Percentiles rank a stretch among this genome's conserved stretches.
Conservation (phyloP, 1,139 yeast species). For the Geotrichum cucujoidarum region DNA sequence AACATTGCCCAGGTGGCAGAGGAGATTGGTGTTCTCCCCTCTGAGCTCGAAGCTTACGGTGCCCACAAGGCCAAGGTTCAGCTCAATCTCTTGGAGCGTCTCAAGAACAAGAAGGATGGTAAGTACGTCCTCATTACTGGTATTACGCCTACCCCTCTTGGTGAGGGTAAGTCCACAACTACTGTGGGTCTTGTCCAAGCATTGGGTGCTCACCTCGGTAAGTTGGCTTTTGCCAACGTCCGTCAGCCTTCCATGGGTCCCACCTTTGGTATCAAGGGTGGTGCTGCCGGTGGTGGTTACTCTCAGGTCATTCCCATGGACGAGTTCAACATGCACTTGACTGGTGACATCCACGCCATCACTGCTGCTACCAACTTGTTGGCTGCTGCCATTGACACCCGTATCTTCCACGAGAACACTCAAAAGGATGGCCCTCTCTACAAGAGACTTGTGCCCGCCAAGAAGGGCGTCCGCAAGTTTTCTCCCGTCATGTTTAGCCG, state of each 20-base stretch:
- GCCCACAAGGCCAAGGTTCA: slow-evolving; percentile 88
- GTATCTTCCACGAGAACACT: slow-evolving; percentile 95
- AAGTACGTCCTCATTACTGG: slow-evolving; percentile 93
- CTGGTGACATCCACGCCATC: slow-evolving; percentile 97
- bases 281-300: slow-evolving; percentile 99
- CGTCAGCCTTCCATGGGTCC: slow-evolving; percentile 99
- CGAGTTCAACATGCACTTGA: slow-evolving; percentile 95
- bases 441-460: slow-evolving; percentile 81
- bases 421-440: slow-evolving; percentile 84
- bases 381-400: slow-evolving; percentile 97
- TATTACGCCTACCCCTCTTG: slow-evolving; percentile 96
- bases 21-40: slow-evolving; percentile 77
- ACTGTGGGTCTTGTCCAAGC: slow-evolving; percentile 97
- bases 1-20: slow-evolving; percentile 72
- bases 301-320: slow-evolving; percentile 99
- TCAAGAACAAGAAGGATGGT: slow-evolving; percentile 66
- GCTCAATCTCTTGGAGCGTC: slow-evolving; percentile 66
- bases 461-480: slow-evolving; percentile 75
- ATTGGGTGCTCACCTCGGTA: slow-evolving; percentile 82
- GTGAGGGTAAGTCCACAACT: slow-evolving; percentile 97
- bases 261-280: slow-evolving; percentile 97
- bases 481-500: slow-evolving; percentile 76
- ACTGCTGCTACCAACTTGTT: slow-evolving; percentile 91
- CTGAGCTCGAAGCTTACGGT: slow-evolving; percentile 89
- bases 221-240: slow-evolving; percentile 88